phyloP scores from a whole-genome alignment of 192 early-diverging fungal genomes.

The Cetraspora pellucida region DNA sequence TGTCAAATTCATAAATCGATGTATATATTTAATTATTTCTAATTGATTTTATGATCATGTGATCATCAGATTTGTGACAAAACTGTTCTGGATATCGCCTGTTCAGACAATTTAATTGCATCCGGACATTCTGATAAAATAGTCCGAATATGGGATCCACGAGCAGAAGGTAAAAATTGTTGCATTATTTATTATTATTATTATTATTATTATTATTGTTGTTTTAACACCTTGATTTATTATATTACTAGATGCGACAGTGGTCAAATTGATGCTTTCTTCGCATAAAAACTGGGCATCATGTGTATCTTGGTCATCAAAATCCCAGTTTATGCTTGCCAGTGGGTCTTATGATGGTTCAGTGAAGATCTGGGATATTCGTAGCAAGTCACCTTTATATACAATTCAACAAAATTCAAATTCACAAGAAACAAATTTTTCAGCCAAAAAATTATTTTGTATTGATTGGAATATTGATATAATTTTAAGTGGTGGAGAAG shows the following conservation, averaged over 20 bases:
- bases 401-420: conserved; percentile 50
- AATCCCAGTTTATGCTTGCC: conserved; percentile 71
- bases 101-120: conserved; percentile 75
- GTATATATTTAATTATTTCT: too few relatives aligned
- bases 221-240: not conserved
- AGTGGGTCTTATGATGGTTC: conserved; percentile 86
- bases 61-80: conserved; percentile 79
- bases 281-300: conserved; percentile 87
- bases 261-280: conserved; percentile 75
- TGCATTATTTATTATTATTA: not conserved
- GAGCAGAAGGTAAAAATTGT: conserved; percentile 57
- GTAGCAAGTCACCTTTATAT: conserved; percentile 83
- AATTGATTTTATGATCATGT: not conserved
- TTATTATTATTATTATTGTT: not conserved
- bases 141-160: conserved; percentile 90
- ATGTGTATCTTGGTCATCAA: conserved; percentile 81
- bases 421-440: conserved; percentile 42
- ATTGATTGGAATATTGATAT: conserved; percentile 70
- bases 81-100: conserved; percentile 73
- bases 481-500: conserved; percentile 79
- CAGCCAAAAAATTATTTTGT: conserved; percentile 66
- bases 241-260: conserved; percentile 58
- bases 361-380: conserved; percentile 93
- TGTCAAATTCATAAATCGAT: too few relatives aligned
- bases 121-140: conserved; percentile 86